A percentile compares a stretch with the other conserved stretches of the same genome.
These are phyloP conservation scores for Botryotinia calthae DNA, from an alignment of 2,329 filamentous ascomycete species.

Conservation along the genomic window DNA sequence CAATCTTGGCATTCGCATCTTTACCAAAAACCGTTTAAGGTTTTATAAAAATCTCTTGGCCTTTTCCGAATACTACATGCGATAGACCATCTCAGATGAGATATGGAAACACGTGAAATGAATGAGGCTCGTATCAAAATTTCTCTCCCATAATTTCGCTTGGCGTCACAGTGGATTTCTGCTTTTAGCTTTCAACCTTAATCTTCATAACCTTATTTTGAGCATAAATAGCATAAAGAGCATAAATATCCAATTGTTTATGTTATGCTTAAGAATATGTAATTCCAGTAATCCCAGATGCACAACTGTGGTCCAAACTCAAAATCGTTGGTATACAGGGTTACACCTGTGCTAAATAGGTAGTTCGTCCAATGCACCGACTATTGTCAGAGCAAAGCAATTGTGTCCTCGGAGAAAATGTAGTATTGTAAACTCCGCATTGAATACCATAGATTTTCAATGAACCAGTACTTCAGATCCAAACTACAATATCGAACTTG, in stretches of 20 bases:
- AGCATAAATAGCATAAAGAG: too few relatives aligned
- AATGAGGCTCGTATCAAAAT: not conserved
- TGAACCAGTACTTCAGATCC: not conserved
- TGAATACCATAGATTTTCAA: not conserved
- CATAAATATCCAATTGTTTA: not conserved
- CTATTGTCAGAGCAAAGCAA: not conserved
- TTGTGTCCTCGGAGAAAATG: not conserved
- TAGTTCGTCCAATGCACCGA: not conserved
- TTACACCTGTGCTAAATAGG: not conserved
- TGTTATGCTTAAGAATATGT: not conserved
- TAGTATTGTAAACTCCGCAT: not conserved
- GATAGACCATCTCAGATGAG: not conserved
- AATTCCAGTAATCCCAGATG: not conserved
- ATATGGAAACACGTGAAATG: not conserved
- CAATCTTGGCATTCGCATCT: not conserved
- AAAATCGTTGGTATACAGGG: not conserved
- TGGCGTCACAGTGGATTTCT: not conserved
- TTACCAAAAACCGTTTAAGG: not conserved
- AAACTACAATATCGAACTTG: not conserved
- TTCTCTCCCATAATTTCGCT: not conserved
- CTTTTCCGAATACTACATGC: not conserved
- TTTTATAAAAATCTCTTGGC: not conserved
- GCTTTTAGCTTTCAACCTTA: not conserved
- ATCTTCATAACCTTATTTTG: not conserved
- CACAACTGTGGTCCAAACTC: not conserved